Conservation (phyloP, 768 basidiomycete species). For the Pulveroboletus sp. region DNA sequence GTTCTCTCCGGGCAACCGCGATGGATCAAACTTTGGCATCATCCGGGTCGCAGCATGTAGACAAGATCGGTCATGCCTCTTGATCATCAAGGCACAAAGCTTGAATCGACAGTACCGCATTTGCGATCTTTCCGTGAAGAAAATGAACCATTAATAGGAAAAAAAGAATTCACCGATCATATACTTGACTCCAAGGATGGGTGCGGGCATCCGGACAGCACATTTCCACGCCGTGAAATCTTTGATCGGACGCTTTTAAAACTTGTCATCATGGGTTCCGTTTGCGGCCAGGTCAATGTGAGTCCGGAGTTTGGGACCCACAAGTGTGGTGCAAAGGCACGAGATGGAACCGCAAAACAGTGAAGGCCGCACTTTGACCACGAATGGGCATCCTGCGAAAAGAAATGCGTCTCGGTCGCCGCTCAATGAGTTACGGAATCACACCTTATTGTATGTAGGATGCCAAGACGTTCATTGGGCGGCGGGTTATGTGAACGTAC, state of each 20-base stretch:
- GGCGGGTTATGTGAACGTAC: no score
- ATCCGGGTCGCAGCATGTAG: no score
- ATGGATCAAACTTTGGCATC: no score
- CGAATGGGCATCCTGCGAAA: background rate
- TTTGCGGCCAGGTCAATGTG: no score
- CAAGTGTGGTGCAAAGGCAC: background rate
- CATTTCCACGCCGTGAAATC: background rate
- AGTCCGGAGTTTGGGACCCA: no score
- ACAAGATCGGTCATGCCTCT: background rate
- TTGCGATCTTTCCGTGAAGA: background rate
- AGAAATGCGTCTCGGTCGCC: no score
- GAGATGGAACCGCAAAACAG: no score
- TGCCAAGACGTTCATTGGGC: background rate
- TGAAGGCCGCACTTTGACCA: background rate
- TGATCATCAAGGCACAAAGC: background rate
- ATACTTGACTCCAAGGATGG: background rate
- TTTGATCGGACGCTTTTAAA: background rate
- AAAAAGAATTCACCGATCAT: background rate
- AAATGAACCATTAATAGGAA: background rate
- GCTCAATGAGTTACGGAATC: background rate
- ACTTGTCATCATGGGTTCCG: background rate
- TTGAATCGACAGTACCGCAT: background rate
- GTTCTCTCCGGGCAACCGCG: no score
- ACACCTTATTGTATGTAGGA: background rate
- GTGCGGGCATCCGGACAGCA: background rate